These are phyloP conservation scores for Rhodotorula glutinis DNA, from an alignment of 1,284 basidiomycete species.

Conservation along the genomic window DNA sequence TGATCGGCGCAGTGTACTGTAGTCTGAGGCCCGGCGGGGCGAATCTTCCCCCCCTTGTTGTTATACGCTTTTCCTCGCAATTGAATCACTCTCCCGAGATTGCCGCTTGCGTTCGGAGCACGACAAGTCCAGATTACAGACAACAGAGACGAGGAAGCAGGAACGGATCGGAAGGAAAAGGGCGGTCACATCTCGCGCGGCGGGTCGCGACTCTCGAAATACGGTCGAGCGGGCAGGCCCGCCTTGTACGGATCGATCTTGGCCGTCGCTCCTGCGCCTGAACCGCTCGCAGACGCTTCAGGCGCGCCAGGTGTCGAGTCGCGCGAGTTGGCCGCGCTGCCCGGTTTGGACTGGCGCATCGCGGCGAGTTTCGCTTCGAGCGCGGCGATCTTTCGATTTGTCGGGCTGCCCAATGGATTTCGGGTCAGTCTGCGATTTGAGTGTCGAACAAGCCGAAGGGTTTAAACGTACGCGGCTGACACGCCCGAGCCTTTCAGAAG, in stretches of 20 bases:
- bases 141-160: not conserved
- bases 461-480: slow-evolving; percentile 59
- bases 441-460: not conserved
- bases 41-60: too few species aligned
- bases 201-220: slow-evolving; percentile 10
- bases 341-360: slow-evolving; percentile 51
- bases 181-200: slow-evolving; percentile 13
- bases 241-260: slow-evolving; percentile 8
- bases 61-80: too few species aligned
- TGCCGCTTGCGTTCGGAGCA: too few species aligned
- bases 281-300: slow-evolving; percentile 1
- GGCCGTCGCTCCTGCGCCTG: not conserved
- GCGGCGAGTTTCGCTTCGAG: slow-evolving; percentile 91
- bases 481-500: slow-evolving; percentile 69
- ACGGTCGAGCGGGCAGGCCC: slow-evolving; percentile 11
- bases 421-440: not conserved
- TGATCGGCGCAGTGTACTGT: not conserved
- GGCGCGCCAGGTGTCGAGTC: not conserved
- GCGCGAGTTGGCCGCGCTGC: not conserved
- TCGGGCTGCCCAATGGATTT: not conserved
- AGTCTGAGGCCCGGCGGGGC: too few species aligned
- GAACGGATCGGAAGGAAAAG: not conserved
- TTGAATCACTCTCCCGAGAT: too few species aligned
- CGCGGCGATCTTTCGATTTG: slow-evolving; percentile 78
- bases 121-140: too few species aligned